phyloP scores from a whole-genome alignment of 305 asterid species.

The Andrographis paniculata region DNA sequence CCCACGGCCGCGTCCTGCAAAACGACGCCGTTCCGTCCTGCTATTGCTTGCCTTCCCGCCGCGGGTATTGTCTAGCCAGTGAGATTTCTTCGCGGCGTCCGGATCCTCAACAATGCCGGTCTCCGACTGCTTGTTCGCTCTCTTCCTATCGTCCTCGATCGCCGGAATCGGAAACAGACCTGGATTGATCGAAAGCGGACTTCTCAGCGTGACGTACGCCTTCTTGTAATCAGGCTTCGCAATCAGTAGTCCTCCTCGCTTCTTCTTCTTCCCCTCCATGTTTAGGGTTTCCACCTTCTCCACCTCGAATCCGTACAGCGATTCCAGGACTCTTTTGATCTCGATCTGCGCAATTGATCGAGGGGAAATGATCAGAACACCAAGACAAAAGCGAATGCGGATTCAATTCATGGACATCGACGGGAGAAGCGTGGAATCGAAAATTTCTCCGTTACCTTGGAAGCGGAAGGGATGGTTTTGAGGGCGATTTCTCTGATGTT shows the following conservation, averaged over 20 bases:
- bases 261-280: constrained; percentile 89
- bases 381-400: too few relatives aligned
- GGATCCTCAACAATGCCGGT: constrained; percentile 64
- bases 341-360: constrained; percentile 46
- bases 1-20: constrained; percentile 20
- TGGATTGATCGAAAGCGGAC: constrained; percentile 60
- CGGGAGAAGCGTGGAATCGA: too few relatives aligned
- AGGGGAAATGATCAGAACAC: too few relatives aligned
- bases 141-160: constrained; percentile 60
- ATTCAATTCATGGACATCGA: too few relatives aligned
- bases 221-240: constrained; percentile 86
- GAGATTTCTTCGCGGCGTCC: constrained; percentile 53
- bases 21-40: constrained; percentile 9
- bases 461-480: constrained; percentile 87
- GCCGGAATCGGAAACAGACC: constrained; percentile 56
- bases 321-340: constrained; percentile 85
- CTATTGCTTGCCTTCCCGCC: constrained; percentile 13
- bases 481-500: constrained; percentile 85
- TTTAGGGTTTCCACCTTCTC: constrained; percentile 76
- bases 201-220: constrained; percentile 76
- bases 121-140: constrained; percentile 41
- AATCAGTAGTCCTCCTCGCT: constrained; percentile 59
- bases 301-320: constrained; percentile 84
- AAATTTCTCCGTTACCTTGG: too few relatives aligned
- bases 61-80: constrained; percentile 72